These are phyloP conservation scores for Fusarium tupiense DNA, from an alignment of 2,329 filamentous ascomycete species.

Conservation along the genomic window DNA sequence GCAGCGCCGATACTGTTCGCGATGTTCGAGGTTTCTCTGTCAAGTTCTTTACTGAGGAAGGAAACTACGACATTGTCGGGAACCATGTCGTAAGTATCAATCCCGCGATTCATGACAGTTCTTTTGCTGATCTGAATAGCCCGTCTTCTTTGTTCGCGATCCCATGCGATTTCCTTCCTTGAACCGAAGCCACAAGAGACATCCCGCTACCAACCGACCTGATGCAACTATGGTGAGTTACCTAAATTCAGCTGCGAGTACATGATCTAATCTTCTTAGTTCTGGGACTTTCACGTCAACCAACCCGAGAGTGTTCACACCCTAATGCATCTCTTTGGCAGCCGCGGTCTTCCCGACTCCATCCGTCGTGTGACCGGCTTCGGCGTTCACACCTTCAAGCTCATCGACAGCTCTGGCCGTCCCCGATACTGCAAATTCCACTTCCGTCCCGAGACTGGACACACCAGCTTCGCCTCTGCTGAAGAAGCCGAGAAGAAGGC, in stretches of 20 bases:
- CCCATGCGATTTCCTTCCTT: constrained; percentile 4
- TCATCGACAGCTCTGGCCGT: not conserved
- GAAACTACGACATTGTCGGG: constrained; percentile 65
- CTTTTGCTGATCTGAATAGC: not conserved
- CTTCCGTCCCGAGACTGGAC: constrained; percentile 11
- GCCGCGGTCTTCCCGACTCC: constrained; percentile 14
- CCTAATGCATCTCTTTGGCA: constrained; percentile 21
- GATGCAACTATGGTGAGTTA: constrained; percentile 14
- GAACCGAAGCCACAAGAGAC: constrained; percentile 38
- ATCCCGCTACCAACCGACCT: constrained; percentile 14
- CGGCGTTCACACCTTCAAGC: constrained; percentile 20
- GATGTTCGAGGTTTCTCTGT: constrained; percentile 75
- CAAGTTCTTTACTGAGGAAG: constrained; percentile 70
- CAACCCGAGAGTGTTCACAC: constrained; percentile 22
- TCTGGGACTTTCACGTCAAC: constrained; percentile 32
- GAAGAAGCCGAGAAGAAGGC: constrained; percentile 12
- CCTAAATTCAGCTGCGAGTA: fast-evolving
- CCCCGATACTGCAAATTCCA: constrained; percentile 25
- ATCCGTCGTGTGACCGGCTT: constrained; percentile 16
- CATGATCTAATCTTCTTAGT: not conserved
- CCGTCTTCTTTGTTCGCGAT: constrained; percentile 3
- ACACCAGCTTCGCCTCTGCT: not conserved
- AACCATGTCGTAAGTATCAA: not conserved
- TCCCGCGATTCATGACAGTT: fast-evolving
- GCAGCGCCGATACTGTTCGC: constrained; percentile 72